A percentile compares a stretch with the other conserved stretches of the same genome.
Evolutionary conservation across 1,284 basidiomycete species (phyloP).

Genomic region (Omphalotus olearius): DNA sequence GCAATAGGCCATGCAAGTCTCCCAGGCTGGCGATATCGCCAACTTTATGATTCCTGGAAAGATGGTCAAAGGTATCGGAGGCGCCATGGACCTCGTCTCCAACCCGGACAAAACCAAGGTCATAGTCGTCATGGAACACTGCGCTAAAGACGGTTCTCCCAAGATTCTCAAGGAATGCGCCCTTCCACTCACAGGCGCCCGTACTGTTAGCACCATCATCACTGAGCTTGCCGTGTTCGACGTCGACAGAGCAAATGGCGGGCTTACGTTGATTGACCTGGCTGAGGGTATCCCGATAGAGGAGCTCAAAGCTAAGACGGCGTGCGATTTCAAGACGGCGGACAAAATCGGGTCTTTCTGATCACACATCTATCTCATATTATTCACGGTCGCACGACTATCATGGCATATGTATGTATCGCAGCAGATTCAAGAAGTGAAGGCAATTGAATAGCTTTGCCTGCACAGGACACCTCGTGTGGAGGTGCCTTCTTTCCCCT

Average conservation of each 20-base stretch:
- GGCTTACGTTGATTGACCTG: constrained; percentile 77
- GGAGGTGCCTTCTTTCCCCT: too few relatives aligned
- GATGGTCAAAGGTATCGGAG: constrained; percentile 89
- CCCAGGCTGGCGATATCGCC: constrained; percentile 89
- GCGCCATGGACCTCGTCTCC: constrained; percentile 94
- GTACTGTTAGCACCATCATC: constrained; percentile 85
- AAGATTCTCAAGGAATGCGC: constrained; percentile 85
- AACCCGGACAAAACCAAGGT: constrained; percentile 90
- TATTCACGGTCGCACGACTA: too few relatives aligned
- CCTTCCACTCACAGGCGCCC: constrained; percentile 84
- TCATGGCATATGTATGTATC: too few relatives aligned
- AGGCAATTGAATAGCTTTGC: too few relatives aligned
- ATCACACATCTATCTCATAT: too few relatives aligned
- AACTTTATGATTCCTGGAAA: constrained; percentile 99
- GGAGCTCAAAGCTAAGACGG: constrained; percentile 84
- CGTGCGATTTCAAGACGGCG: constrained; percentile 64
- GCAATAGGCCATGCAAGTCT: constrained; percentile 88
- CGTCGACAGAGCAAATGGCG: constrained; percentile 74
- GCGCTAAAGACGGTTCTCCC: constrained; percentile 82
- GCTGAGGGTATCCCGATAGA: constrained; percentile 82
- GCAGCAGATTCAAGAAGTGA: too few relatives aligned
- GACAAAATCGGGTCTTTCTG: constrained; percentile 3
- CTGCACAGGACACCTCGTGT: too few relatives aligned
- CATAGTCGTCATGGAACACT: constrained; percentile 87
- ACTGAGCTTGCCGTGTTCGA: constrained; percentile 92